Evolutionary conservation across 192 early-diverging fungal species (phyloP), one percentile per base, ranked within the genome.

Genomic region (Rhizoclosmatium sp.): DNA sequence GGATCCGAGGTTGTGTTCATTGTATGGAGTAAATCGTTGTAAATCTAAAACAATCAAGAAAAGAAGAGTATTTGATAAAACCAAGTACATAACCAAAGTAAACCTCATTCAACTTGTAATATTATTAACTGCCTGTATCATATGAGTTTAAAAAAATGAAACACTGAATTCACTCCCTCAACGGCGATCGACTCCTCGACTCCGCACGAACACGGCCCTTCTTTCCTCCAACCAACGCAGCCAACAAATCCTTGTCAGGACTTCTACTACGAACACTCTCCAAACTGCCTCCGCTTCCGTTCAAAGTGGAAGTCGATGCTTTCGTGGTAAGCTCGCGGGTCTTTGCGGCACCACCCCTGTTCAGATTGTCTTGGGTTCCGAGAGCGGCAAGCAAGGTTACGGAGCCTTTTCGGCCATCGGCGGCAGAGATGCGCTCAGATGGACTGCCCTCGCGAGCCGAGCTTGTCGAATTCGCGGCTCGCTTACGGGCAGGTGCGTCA

Each of bases 131-230:
- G 31, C 31, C 31, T 31, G 31, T 31, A 31, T 31, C 31, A 31
- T 31, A 31, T 31, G 31, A 31, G 31, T 31, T 0, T 31, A 0
- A 31, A 0, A 31, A 31, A 31, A 31, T 31, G 31, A 31, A 31
- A 31, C 31, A 56, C 10, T 1, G 1, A 56, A n/a, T 14, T 47
- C 31, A 71, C 54, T 71, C 69, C 39, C 69, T 4, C 69, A 71
- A 71, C n/a, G 69, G 69, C n/a, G 69, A 71, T 39, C 69, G 69
- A 58, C 51, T 71, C 39, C 69, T 49, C 19, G 69, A 71, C 4
- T 71, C 69, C 19, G 39, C 21, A 23, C 69, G 21, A 23, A 45
- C 31, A 10, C 45, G 21, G 16, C 69, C 69, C 39, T 58, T 71
- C 69, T 56, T 49, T 12, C 69, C 69, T 12, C 65, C 49, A 41